Conservation (phyloP, 352 stramenopile species). For the Phytopythium montanum region DNA sequence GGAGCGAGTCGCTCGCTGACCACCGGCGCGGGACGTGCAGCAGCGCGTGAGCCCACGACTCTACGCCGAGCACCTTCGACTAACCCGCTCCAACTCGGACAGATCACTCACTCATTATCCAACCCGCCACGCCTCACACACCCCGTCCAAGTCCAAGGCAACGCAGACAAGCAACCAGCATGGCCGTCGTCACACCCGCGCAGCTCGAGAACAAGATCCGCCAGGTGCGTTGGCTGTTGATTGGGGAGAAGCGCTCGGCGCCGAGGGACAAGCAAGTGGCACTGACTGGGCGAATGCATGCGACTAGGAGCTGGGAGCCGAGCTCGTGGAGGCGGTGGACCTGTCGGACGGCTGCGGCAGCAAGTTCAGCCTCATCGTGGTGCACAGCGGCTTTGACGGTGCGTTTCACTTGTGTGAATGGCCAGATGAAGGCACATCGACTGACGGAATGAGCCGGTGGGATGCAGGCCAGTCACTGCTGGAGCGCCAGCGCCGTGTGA, state of each 20-base stretch:
- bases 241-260: not conserved
- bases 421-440: too few species aligned
- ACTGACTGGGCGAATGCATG: not conserved
- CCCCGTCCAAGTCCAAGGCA: not conserved
- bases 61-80: not conserved
- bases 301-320: constrained; percentile 50
- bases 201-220: constrained; percentile 57
- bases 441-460: not conserved
- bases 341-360: constrained; percentile 78
- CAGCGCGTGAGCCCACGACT: not conserved
- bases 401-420: too few species aligned
- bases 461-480: constrained; percentile 60
- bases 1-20: not conserved
- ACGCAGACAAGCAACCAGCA: constrained; percentile 3
- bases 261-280: not conserved
- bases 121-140: not conserved
- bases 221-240: constrained; percentile 14
- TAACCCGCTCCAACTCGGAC: not conserved
- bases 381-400: constrained; percentile 80
- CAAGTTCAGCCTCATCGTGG: constrained; percentile 84
- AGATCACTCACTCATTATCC: not conserved
- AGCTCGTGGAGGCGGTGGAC: constrained; percentile 69
- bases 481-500: constrained; percentile 73
- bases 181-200: constrained; percentile 47
- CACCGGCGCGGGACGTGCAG: not conserved